A percentile compares a stretch with the other conserved stretches of the same genome.
Evolutionary conservation across 2,329 filamentous ascomycete species (phyloP).

Genomic region (Immersiporthe knoxdaviesiana): DNA sequence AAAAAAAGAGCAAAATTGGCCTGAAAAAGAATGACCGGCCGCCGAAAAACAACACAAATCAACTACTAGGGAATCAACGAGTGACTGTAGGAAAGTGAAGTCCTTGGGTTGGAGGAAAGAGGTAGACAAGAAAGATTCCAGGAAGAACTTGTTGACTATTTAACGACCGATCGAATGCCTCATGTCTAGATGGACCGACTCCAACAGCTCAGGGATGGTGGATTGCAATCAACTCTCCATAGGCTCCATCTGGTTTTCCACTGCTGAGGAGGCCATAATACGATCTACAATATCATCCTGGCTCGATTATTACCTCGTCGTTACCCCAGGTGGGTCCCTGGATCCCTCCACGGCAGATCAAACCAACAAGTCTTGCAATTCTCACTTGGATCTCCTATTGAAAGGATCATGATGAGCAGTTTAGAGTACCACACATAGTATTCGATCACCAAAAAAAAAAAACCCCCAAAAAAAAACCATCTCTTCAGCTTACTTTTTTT

Average conservation of each 20-base stretch:
- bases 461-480: background rate
- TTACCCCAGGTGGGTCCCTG: background rate
- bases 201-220: background rate
- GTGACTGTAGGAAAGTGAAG: slow-evolving; percentile 22
- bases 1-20: slow-evolving; percentile 8
- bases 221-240: background rate
- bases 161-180: slow-evolving; percentile 13
- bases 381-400: background rate
- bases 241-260: slow-evolving; percentile 2
- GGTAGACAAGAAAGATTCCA: slow-evolving; percentile 3
- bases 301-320: background rate
- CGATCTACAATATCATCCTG: background rate
- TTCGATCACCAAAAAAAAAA: no score
- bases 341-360: background rate
- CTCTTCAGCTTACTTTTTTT: background rate
- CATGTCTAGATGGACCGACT: background rate
- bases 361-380: background rate
- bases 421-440: background rate
- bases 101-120: slow-evolving; percentile 17
- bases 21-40: slow-evolving; percentile 14
- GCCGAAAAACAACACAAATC: slow-evolving; percentile 21
- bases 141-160: slow-evolving; percentile 11
- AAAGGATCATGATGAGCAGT: background rate
- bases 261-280: background rate
- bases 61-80: slow-evolving; percentile 28